Conservation (phyloP, 495 filamentous ascomycete genomes). For the Eremomyces bilateralis region DNA sequence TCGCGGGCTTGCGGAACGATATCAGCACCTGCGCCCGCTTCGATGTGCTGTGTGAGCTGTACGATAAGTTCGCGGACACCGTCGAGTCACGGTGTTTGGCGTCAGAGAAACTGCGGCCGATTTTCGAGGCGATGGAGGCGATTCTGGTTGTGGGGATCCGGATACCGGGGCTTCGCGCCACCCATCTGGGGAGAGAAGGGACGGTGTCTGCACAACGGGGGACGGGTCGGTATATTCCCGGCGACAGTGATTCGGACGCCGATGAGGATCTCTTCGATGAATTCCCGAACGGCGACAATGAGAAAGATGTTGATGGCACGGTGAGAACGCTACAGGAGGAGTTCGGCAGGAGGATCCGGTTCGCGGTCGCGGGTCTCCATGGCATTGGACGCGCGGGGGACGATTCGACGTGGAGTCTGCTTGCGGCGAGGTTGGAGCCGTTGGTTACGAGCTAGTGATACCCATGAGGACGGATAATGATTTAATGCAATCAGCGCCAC, state of each 20-base stretch:
- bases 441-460: too few species aligned
- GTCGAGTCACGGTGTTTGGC: too few species aligned
- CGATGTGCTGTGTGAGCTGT: too few species aligned
- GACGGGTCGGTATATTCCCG: slow-evolving; percentile 2
- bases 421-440: slow-evolving; percentile 27
- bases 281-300: slow-evolving; percentile 5
- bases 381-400: slow-evolving; percentile 26
- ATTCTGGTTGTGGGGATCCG: neutral
- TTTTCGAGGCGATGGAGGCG: neutral
- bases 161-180: neutral
- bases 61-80: too few species aligned
- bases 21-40: too few species aligned
- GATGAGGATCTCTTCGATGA: neutral
- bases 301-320: slow-evolving; percentile 12
- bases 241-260: slow-evolving; percentile 5
- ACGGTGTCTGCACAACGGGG: neutral
- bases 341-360: slow-evolving; percentile 22
- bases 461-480: too few species aligned
- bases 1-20: too few species aligned
- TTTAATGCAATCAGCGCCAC: too few species aligned
- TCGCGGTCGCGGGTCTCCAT: slow-evolving; percentile 25
- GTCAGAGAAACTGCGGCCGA: neutral
- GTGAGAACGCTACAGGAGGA: slow-evolving; percentile 21
- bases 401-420: slow-evolving; percentile 27
- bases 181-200: neutral